phyloP scores from a whole-genome alignment of 768 basidiomycete species.

The Trametes maxima region DNA sequence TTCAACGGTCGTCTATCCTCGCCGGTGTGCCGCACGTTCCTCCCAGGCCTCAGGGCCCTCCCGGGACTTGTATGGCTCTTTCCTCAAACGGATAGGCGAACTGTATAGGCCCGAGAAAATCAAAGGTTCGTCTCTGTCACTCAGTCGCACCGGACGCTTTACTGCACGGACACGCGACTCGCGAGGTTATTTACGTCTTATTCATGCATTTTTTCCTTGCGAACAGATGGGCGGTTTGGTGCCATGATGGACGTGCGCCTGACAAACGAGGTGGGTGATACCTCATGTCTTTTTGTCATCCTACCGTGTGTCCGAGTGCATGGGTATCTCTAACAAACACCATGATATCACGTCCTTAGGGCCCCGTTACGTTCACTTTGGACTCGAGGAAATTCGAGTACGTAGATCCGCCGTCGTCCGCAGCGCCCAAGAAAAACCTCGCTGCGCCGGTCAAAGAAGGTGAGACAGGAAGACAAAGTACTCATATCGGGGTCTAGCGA shows the following conservation, averaged over 20 bases:
- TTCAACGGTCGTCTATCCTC: not conserved
- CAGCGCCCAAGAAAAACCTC: constrained; percentile 5
- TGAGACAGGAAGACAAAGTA: not conserved
- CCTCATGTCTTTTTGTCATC: constrained; percentile 13
- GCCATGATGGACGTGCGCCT: constrained; percentile 94
- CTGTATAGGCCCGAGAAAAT: constrained; percentile 76
- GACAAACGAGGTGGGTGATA: constrained; percentile 74
- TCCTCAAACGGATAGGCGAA: constrained; percentile 66
- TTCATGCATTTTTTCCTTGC: constrained; percentile 11
- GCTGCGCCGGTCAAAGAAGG: constrained; percentile 9
- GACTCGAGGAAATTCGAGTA: constrained; percentile 83
- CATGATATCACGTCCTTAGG: constrained; percentile 44
- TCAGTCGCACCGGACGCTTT: constrained; percentile 16
- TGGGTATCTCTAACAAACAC: constrained; percentile 6
- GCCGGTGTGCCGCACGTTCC: constrained; percentile 2
- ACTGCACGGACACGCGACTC: constrained; percentile 10
- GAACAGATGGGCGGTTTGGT: constrained; percentile 86
- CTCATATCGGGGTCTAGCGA: not conserved
- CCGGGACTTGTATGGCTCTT: constrained; percentile 67
- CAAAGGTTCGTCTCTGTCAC: constrained; percentile 55
- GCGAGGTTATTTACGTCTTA: constrained; percentile 14
- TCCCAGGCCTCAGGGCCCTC: constrained; percentile 67
- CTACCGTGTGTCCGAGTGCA: constrained; percentile 11
- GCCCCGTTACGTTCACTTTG: constrained; percentile 83
- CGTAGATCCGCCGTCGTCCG: constrained; percentile 33